phyloP scores from a whole-genome alignment of 2,329 filamentous ascomycete genomes.

The Penicillium sp. region DNA sequence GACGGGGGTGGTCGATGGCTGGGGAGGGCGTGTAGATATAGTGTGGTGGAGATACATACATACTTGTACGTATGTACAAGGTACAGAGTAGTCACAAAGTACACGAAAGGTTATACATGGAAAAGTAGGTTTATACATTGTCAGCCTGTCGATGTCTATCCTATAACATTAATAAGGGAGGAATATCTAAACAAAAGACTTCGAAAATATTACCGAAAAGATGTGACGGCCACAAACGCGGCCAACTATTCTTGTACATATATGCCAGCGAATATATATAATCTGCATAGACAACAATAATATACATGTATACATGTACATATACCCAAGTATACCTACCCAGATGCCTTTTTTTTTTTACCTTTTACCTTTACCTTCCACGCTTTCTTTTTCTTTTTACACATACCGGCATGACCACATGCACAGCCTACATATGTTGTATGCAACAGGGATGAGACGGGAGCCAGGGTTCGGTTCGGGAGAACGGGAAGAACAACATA shows the following conservation, averaged over 20 bases:
- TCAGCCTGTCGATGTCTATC: too few species aligned
- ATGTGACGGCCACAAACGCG: too few species aligned
- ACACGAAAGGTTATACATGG: too few species aligned
- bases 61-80: not conserved
- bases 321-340: not conserved
- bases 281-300: not conserved
- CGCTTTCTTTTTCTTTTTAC: not conserved
- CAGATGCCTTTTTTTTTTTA: not conserved
- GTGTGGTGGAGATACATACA: not conserved
- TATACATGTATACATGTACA: not conserved
- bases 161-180: too few species aligned
- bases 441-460: not conserved
- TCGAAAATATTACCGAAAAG: too few species aligned
- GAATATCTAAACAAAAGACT: too few species aligned
- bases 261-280: not conserved
- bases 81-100: too few species aligned
- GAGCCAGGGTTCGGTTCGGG: not conserved
- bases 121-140: too few species aligned
- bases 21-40: not conserved
- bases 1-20: not conserved
- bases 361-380: not conserved
- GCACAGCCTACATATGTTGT: not conserved
- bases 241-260: not conserved
- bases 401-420: not conserved
- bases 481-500: not conserved